These are phyloP conservation scores for Blastocystis sp. DNA, from an alignment of 352 stramenopile species.

Conservation along the genomic window DNA sequence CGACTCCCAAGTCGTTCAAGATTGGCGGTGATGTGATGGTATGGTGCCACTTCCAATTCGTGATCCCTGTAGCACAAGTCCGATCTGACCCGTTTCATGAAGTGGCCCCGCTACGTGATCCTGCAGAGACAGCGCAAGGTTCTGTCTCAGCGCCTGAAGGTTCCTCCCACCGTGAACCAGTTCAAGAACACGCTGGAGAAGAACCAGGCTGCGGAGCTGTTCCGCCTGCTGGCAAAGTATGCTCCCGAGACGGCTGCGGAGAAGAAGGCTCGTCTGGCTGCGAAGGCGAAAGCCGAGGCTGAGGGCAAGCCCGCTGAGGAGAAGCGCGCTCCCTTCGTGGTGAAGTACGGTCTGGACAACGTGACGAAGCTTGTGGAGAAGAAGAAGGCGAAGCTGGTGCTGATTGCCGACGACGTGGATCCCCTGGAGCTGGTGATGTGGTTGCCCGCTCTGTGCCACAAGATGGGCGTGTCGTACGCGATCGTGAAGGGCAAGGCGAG, in stretches of 20 bases:
- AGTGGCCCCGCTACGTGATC: slow-evolving; percentile 93
- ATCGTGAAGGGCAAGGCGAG: slow-evolving; percentile 98
- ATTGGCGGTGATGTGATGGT: slow-evolving; percentile 42
- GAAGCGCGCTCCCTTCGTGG: slow-evolving; percentile 73
- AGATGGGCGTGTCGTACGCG: slow-evolving; percentile 96
- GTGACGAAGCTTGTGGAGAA: slow-evolving; percentile 95
- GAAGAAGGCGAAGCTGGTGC: slow-evolving; percentile 97
- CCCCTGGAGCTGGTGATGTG: slow-evolving; percentile 76
- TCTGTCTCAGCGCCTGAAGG: slow-evolving; percentile 93
- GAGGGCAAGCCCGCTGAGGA: slow-evolving; percentile 63
- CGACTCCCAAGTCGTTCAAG: slow-evolving; percentile 18
- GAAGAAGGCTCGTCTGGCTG: slow-evolving; percentile 90
- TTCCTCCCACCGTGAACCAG: slow-evolving; percentile 94
- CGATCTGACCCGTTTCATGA: slow-evolving; percentile 93
- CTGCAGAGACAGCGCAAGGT: slow-evolving; percentile 95
- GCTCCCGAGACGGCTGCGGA: slow-evolving; percentile 89
- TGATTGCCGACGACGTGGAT: slow-evolving; percentile 96
- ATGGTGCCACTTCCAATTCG: slow-evolving; percentile 9
- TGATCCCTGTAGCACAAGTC: slow-evolving; percentile 62
- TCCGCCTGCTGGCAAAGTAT: slow-evolving; percentile 97
- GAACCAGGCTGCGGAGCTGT: slow-evolving; percentile 85
- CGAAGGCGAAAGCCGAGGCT: slow-evolving; percentile 82
- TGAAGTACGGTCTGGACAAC: slow-evolving; percentile 97
- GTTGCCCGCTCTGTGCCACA: slow-evolving; percentile 69
- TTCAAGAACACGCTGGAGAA: slow-evolving; percentile 94